phyloP scores from a whole-genome alignment of 306 rosid genomes.

The Acacia melanoxylon region DNA sequence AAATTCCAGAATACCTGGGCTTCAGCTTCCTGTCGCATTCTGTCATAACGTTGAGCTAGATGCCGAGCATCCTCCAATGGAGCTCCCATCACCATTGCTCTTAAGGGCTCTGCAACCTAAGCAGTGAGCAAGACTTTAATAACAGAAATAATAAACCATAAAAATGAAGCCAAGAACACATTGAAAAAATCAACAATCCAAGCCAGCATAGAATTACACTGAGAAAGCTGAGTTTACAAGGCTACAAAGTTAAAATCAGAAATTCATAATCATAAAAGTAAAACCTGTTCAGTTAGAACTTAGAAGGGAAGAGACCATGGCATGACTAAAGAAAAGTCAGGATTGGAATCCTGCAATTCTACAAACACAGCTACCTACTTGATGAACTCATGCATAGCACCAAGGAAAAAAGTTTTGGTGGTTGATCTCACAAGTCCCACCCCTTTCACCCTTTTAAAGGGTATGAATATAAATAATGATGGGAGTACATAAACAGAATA shows the following conservation, averaged over 20 bases:
- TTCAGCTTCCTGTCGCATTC: slow-evolving; percentile 96
- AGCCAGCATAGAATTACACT: neutral
- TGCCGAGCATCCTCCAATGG: slow-evolving; percentile 95
- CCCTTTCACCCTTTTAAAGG: neutral
- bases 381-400: slow-evolving; percentile 20
- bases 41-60: slow-evolving; percentile 93
- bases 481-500: neutral
- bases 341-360: slow-evolving; percentile 22
- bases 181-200: neutral
- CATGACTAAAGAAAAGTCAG: slow-evolving; percentile 16
- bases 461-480: neutral
- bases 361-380: neutral
- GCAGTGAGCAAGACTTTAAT: slow-evolving; percentile 31
- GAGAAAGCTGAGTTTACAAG: neutral
- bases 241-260: neutral
- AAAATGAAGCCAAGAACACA: slow-evolving; percentile 15
- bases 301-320: neutral
- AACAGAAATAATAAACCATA: neutral
- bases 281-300: slow-evolving; percentile 3
- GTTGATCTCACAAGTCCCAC: neutral
- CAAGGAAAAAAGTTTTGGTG: neutral
- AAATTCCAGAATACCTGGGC: slow-evolving; percentile 67
- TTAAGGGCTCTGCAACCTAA: slow-evolving; percentile 91
- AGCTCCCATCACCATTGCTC: slow-evolving; percentile 95
- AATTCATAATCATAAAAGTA: neutral